Evolutionary conservation across 208 protist genomes (phyloP), one percentile per base, ranked within the genome.

Genomic region (Jaenimonas drosophilae): DNA sequence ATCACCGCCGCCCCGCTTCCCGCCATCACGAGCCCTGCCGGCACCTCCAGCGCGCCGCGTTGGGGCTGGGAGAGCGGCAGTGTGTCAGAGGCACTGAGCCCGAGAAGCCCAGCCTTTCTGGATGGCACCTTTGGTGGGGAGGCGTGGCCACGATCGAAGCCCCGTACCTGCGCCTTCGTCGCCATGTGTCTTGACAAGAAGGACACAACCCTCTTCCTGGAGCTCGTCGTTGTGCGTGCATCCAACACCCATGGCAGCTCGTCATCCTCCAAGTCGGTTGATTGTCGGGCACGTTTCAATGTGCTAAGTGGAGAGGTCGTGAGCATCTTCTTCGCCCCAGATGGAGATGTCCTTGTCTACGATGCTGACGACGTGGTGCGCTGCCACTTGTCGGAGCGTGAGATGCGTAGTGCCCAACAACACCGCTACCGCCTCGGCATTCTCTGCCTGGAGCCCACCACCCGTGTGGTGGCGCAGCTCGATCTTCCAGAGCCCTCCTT

Each of bases 311-410:
- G 74, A 32, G 83, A 92, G 47, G 44, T 78, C 25, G 44, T 92
- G 26, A 86, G 58, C n/a, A 28, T 88, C 28, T 68, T 67, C 1
- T 81, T 92, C 43, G 81, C 83, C 1, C 61, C 64, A 7, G 78
- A 92, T 12, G 74, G 69, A 0, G 83, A 92, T 44, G 84, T 92
- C 63, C 72, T 88, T 38, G 54, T 92, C 12, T 83, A 66, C 39
- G 83, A 88, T 44, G 66, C 59, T 6, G 77, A 88, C 25, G 74
- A 92, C 59, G 72, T 69, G 23, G 63, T 88, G 19, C 72, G 78
- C 2, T 92, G 78, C 55, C 60, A 70, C 40, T 52, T 92, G 27
- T 42, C 61, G 1, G 56, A 55, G 16, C 59, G 66, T 1, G 72
- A 88, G 49, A 45, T 80, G 36, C 12, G n/a, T 34, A 59, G 47